phyloP scores from a whole-genome alignment of 495 filamentous ascomycete species.

The Neurospora africana region DNA sequence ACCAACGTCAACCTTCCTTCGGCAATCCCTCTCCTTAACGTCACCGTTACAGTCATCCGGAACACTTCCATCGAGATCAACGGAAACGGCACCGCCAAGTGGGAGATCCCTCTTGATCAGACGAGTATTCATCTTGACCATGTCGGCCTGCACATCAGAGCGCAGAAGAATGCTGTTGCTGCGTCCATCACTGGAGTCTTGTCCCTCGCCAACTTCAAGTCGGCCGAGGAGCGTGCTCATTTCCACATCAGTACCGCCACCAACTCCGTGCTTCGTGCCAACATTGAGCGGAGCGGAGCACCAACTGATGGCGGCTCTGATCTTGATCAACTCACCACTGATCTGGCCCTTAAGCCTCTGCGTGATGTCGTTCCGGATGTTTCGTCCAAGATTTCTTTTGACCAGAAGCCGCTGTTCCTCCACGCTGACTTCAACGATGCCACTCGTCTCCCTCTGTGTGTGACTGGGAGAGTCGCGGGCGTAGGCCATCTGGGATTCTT shows the following conservation, averaged over 20 bases:
- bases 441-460: not conserved
- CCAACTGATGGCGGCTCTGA: not conserved
- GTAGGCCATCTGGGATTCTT: not conserved
- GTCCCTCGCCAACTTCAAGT: not conserved
- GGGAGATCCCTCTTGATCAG: not conserved
- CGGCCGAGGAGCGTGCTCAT: not conserved
- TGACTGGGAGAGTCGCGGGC: not conserved
- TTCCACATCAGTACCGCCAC: not conserved
- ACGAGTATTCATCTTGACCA: not conserved
- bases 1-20: not conserved
- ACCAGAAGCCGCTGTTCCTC: not conserved
- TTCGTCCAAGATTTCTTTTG: not conserved
- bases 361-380: not conserved
- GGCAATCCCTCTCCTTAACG: not conserved
- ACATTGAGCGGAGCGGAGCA: not conserved
- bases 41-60: not conserved
- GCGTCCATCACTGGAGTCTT: not conserved
- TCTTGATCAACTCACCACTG: not conserved
- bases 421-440: not conserved
- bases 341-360: not conserved
- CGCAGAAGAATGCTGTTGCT: not conserved
- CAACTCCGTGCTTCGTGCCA: not conserved
- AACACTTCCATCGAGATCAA: not conserved
- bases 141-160: not conserved
- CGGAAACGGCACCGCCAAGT: not conserved